phyloP scores from a whole-genome alignment of 495 filamentous ascomycete genomes.

The Neurospora sp. region DNA sequence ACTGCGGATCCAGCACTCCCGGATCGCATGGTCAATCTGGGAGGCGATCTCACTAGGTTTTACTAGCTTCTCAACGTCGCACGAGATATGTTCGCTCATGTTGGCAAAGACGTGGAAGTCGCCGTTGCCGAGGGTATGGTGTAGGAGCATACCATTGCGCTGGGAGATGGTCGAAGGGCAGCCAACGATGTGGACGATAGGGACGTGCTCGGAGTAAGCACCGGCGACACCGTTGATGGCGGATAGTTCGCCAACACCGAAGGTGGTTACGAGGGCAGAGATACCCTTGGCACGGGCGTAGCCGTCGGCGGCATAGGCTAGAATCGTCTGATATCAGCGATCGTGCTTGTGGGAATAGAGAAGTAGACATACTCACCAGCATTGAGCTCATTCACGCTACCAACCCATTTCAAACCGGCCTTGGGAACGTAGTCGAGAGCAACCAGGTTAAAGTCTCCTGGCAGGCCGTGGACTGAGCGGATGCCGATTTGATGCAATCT shows the following conservation, averaged over 20 bases:
- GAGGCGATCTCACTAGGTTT: conserved; percentile 57
- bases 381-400: conserved; percentile 74
- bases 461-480: conserved; percentile 55
- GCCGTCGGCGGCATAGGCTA: conserved; percentile 69
- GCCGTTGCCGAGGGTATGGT: conserved; percentile 90
- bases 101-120: conserved; percentile 76
- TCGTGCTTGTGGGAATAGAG: not conserved
- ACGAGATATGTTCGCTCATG: conserved; percentile 67
- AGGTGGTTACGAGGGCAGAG: conserved; percentile 65
- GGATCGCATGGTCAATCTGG: conserved; percentile 71
- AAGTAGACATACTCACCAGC: conserved; percentile 38
- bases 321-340: not conserved
- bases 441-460: conserved; percentile 70
- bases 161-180: conserved; percentile 52
- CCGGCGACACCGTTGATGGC: conserved; percentile 65
- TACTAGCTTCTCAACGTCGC: conserved; percentile 56
- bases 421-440: conserved; percentile 57
- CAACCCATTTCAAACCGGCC: conserved; percentile 60
- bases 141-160: conserved; percentile 57
- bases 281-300: conserved; percentile 69
- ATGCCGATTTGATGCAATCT: conserved; percentile 61
- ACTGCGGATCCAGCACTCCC: conserved; percentile 64
- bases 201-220: conserved; percentile 63
- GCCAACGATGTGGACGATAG: conserved; percentile 76
- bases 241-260: conserved; percentile 71